These are phyloP conservation scores for Letharia columbiana DNA, from an alignment of 495 filamentous ascomycete genomes.

Conservation along the genomic window DNA sequence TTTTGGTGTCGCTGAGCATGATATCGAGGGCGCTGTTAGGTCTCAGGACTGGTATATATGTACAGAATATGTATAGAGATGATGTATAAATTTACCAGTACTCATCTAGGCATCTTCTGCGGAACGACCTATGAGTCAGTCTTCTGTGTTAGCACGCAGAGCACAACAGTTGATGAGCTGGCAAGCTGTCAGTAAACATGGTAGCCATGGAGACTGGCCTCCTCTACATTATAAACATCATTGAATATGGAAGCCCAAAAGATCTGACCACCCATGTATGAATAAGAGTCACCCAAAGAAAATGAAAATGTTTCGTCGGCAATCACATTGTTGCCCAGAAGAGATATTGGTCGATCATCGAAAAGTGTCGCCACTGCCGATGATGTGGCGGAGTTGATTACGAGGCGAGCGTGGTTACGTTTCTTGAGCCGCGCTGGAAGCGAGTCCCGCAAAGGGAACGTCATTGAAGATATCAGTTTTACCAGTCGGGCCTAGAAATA, in stretches of 20 bases:
- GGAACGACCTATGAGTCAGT: not conserved
- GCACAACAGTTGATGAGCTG: not conserved
- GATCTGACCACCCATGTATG: too few species aligned
- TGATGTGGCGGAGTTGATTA: conserved; percentile 5
- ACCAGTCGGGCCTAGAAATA: not conserved
- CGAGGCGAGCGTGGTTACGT: not conserved
- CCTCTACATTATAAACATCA: not conserved
- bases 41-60: not conserved
- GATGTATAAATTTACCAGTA: not conserved
- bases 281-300: too few species aligned
- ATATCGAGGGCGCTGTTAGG: not conserved
- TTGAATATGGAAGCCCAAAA: not conserved
- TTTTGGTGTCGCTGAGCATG: not conserved
- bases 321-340: too few species aligned
- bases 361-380: not conserved
- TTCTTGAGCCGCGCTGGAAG: not conserved
- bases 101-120: not conserved
- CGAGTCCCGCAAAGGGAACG: not conserved
- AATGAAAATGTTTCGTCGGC: not conserved
- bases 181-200: not conserved
- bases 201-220: not conserved
- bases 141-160: not conserved
- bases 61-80: not conserved
- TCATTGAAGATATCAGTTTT: not conserved
- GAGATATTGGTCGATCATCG: not conserved